Evolutionary conservation across 176 grass and related monocot genomes (phyloP), one percentile per base, ranked within the genome.

Genomic region (Ensete glaucum): DNA sequence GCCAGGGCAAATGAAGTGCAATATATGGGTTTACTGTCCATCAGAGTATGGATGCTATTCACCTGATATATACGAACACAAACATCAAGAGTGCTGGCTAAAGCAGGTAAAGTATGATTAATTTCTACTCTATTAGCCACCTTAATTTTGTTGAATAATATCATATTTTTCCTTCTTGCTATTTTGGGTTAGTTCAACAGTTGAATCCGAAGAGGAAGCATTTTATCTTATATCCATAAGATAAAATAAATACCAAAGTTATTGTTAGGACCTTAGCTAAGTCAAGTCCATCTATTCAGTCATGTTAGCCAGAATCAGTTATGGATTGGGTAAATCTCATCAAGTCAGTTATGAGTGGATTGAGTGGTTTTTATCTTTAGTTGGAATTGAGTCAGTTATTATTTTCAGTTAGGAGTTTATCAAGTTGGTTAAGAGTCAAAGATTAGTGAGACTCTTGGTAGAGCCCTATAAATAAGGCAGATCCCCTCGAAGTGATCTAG

Each of bases 21-120:
- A 99, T 77, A 94, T 99, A 78, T 99, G 95, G 95, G 95, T 99
- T 54, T 99, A 99, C 80, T 99, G 90, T 64, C 95, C 95, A 52
- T 99, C 95, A 67, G 95, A 99, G 52, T 91, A 79, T 85, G 96
- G 96, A 52, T 99, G 96, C 78, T 91, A 77, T 80, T 91, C 90
- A 17, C 96, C 96, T 68, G 96, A 99, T 74, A 95, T 91, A 70
- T 99, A 99, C 73, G 88, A 95, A 54, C 96, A 99, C 88, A 99
- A 99, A 62, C 96, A 99, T 84, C 96, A 99, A 67, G 96, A 99
- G 62, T 99, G 96, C 74, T 99, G 96, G 96, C 81, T 99, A 76
- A 99, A 99, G 85, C 91, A 89, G 85, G 96, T 99, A 91, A 11
- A 20, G 68, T 12, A 12, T 57, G 15, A 56, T 58, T 86, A 52